phyloP scores from a whole-genome alignment of 345 rosid species.

The Pistacia atlantica region DNA sequence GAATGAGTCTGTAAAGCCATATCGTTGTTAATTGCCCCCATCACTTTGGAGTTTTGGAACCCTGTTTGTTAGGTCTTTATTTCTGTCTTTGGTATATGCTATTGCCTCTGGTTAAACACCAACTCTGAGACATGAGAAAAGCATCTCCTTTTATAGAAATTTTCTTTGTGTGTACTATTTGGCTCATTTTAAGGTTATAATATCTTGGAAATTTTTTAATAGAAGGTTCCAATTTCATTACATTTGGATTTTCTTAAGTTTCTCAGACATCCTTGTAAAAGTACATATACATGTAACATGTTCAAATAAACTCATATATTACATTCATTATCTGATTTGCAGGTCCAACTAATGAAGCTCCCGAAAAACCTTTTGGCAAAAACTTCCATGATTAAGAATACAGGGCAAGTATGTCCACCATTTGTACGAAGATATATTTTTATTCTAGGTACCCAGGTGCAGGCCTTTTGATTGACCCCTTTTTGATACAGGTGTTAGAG shows the following conservation, averaged over 20 bases:
- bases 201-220: no score
- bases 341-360: slow-evolving; percentile 68
- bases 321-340: slow-evolving; percentile 19
- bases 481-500: slow-evolving; percentile 55
- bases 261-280: no score
- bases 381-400: slow-evolving; percentile 66
- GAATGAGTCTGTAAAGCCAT: not conserved
- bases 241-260: no score
- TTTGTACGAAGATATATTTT: not conserved
- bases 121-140: not conserved
- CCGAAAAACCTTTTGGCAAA: slow-evolving; percentile 85
- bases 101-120: not conserved
- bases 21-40: not conserved
- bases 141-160: not conserved
- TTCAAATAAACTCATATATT: not conserved
- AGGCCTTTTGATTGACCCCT: not conserved
- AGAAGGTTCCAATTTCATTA: no score
- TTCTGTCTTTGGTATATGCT: not conserved
- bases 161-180: not conserved
- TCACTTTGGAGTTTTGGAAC: not conserved
- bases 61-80: not conserved
- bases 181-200: no score
- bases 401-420: slow-evolving; percentile 58
- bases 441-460: not conserved
- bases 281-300: no score